These are phyloP conservation scores for Fusarium buxicola DNA, from an alignment of 2,329 filamentous ascomycete genomes.

Conservation along the genomic window DNA sequence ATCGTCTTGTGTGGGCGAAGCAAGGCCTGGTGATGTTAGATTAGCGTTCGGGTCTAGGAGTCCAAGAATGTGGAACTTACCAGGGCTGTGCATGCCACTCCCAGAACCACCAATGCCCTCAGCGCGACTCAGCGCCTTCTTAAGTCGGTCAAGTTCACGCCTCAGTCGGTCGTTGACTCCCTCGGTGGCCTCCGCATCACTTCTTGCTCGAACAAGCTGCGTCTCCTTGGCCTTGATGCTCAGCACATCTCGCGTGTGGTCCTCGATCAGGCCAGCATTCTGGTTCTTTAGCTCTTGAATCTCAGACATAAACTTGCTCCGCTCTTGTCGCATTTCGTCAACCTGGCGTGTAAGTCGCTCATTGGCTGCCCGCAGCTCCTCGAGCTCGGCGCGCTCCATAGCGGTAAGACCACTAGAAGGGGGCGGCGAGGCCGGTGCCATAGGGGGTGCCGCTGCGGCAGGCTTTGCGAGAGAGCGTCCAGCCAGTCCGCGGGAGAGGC, in stretches of 20 bases:
- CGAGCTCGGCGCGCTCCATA: constrained; percentile 91
- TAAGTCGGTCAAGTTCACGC: constrained; percentile 91
- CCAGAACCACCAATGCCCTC: constrained; percentile 60
- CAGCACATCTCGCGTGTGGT: constrained; percentile 93
- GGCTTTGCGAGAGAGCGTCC: constrained; percentile 88
- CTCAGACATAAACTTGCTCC: constrained; percentile 83
- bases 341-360: constrained; percentile 80
- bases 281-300: constrained; percentile 96
- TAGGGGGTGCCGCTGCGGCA: constrained; percentile 60
- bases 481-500: constrained; percentile 82
- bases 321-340: constrained; percentile 85
- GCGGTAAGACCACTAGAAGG: constrained; percentile 75
- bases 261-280: constrained; percentile 96
- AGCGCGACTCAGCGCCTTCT: constrained; percentile 80
- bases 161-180: constrained; percentile 85
- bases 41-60: constrained; percentile 14
- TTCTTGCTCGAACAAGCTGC: constrained; percentile 90
- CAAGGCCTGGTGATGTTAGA: constrained; percentile 49
- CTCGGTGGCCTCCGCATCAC: constrained; percentile 89
- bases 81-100: constrained; percentile 54
- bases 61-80: constrained; percentile 28
- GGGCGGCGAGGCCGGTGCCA: constrained; percentile 66
- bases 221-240: constrained; percentile 99
- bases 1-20: constrained; percentile 69
- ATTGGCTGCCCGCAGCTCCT: constrained; percentile 86